Evolutionary conservation across 805 yeast species (phyloP).

Genomic region (Hagleromyces aurorensis): DNA sequence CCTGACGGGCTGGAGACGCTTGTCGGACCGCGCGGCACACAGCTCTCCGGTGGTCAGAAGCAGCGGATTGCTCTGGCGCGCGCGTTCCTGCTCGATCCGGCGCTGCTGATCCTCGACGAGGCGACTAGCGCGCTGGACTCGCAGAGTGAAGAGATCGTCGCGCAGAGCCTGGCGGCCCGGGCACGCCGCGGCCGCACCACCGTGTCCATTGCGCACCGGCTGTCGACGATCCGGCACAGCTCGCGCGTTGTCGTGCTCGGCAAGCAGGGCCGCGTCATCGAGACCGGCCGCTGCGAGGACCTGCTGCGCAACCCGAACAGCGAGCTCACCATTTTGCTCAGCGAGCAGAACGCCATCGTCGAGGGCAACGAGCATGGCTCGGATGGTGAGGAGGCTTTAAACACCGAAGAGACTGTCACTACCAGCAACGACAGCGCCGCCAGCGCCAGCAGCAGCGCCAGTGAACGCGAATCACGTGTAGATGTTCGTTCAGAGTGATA

Average conservation of each 20-base stretch:
- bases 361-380: too few relatives aligned
- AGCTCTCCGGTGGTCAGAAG: conserved; percentile 90
- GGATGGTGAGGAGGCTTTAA: too few relatives aligned
- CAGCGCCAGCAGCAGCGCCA: too few relatives aligned
- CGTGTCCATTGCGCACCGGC: conserved; percentile 85
- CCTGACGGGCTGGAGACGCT: conserved; percentile 77
- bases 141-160: conserved; percentile 78
- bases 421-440: too few relatives aligned
- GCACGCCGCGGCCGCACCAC: conserved; percentile 56
- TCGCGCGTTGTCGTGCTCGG: conserved; percentile 75
- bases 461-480: background rate
- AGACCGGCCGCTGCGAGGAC: conserved; percentile 52
- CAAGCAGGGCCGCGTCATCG: conserved; percentile 65
- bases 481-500: too few relatives aligned
- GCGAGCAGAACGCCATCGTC: conserved; percentile 24
- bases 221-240: conserved; percentile 79
- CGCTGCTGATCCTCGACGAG: conserved; percentile 79
- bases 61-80: conserved; percentile 90
- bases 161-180: conserved; percentile 56
- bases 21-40: conserved; percentile 83
- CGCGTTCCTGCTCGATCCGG: conserved; percentile 70
- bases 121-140: conserved; percentile 93
- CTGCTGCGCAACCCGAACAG: conserved; percentile 37
- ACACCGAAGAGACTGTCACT: too few relatives aligned
- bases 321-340: conserved; percentile 31